Conservation (phyloP, 2,329 filamentous ascomycete genomes). For the Aureobasidium pullulans region DNA sequence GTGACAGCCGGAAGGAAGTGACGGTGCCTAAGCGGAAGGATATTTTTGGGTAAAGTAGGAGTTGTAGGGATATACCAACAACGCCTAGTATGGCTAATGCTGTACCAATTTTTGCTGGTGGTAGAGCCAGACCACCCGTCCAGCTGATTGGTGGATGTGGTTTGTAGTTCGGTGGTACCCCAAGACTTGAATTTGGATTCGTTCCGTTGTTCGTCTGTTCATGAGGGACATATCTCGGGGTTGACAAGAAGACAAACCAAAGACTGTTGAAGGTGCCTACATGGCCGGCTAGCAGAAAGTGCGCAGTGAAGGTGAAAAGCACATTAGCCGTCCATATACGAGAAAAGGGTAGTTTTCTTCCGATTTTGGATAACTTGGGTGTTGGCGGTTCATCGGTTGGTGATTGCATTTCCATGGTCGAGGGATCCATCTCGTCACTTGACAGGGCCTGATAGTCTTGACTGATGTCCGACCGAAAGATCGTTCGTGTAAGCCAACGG, state of each 20-base stretch:
- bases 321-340: conserved; percentile 42
- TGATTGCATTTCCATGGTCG: conserved; percentile 23
- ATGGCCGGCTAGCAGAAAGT: conserved; percentile 40
- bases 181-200: conserved; percentile 28
- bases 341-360: conserved; percentile 36
- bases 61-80: conserved; percentile 40
- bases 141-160: conserved; percentile 38
- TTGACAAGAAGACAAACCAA: conserved; percentile 44
- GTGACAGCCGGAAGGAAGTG: conserved; percentile 33
- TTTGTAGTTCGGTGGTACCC: conserved; percentile 30
- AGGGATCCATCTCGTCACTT: conserved; percentile 16
- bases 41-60: conserved; percentile 39
- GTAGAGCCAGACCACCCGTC: conserved; percentile 42
- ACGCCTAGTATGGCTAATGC: conserved; percentile 41
- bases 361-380: conserved; percentile 14
- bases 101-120: conserved; percentile 40
- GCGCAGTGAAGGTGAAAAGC: conserved; percentile 35
- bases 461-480: conserved; percentile 24
- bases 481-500: conserved; percentile 28
- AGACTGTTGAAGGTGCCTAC: conserved; percentile 43
- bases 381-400: conserved; percentile 22
- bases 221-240: conserved; percentile 30
- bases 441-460: conserved; percentile 26
- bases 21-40: conserved; percentile 36
- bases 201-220: conserved; percentile 14